Percentiles rank a stretch among this genome's conserved stretches.
Evolutionary conservation across 2,329 filamentous ascomycete species (phyloP).

Genomic region (Alternaria metachromatica): DNA sequence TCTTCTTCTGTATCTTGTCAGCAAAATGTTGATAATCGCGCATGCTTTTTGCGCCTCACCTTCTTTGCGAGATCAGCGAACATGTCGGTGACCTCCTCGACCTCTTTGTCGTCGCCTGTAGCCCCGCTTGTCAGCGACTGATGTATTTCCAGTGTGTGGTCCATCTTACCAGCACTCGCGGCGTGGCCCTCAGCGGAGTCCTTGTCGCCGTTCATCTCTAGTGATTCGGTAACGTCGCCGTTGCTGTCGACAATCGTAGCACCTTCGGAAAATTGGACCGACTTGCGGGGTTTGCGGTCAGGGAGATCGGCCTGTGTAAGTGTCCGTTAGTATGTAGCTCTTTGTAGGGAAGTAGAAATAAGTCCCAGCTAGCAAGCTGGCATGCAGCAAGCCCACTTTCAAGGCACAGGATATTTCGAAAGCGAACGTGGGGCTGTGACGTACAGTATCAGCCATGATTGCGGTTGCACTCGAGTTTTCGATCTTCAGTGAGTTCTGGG

Average conservation of each 20-base stretch:
- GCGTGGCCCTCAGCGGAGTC: constrained; percentile 79
- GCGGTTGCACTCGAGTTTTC: constrained; percentile 39
- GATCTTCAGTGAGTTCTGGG: constrained; percentile 3
- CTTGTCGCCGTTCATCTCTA: constrained; percentile 74
- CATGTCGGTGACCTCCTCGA: constrained; percentile 67
- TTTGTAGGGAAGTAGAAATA: neutral
- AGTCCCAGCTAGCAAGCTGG: neutral
- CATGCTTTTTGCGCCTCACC: constrained; percentile 12
- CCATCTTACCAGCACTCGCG: constrained; percentile 33
- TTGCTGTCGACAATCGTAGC: constrained; percentile 87
- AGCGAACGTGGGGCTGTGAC: constrained; percentile 37
- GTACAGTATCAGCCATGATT: constrained; percentile 61
- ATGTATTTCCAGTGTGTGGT: constrained; percentile 9
- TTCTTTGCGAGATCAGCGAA: constrained; percentile 77
- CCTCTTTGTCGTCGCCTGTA: constrained; percentile 59
- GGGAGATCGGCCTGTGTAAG: constrained; percentile 51
- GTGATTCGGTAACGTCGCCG: constrained; percentile 80
- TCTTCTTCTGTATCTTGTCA: constrained; percentile 63
- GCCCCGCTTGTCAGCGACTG: constrained; percentile 31
- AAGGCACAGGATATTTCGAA: constrained; percentile 21
- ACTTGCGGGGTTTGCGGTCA: constrained; percentile 83
- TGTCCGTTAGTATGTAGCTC: constrained; percentile 27
- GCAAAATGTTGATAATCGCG: neutral
- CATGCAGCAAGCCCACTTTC: constrained; percentile 3
- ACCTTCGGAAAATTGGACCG: constrained; percentile 90